phyloP scores from a whole-genome alignment of 306 rosid species.

The Parietaria judaica region DNA sequence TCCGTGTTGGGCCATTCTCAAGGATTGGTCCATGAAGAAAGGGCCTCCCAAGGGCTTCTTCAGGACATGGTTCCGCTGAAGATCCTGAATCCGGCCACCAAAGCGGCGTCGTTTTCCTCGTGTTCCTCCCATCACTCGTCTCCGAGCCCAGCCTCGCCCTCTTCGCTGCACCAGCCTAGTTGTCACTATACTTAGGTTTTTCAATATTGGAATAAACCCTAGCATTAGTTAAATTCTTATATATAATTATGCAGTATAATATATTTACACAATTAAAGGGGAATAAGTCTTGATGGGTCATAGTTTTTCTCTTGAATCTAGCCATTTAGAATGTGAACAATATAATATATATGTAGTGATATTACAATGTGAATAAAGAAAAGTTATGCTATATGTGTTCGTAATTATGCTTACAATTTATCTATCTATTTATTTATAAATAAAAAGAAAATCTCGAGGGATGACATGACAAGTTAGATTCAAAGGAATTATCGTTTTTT shows the following conservation, averaged over 20 bases:
- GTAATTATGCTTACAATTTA: too few relatives aligned
- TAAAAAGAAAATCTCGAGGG: too few relatives aligned
- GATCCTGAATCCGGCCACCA: conserved; percentile 58
- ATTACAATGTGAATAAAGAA: background rate
- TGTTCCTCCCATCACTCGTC: conserved; percentile 35
- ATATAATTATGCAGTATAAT: too few relatives aligned
- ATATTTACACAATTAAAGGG: background rate
- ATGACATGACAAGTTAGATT: too few relatives aligned
- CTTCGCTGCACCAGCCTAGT: conserved; percentile 36
- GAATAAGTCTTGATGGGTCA: background rate
- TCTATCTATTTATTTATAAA: too few relatives aligned
- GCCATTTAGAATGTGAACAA: background rate
- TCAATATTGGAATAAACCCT: conserved; percentile 28
- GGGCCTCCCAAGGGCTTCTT: conserved; percentile 65
- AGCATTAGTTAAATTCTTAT: conserved; percentile 17
- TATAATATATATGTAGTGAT: conserved; percentile 6
- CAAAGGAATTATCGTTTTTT: too few relatives aligned
- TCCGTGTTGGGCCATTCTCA: conserved; percentile 1
- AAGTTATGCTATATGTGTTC: background rate
- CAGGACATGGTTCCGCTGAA: conserved; percentile 79
- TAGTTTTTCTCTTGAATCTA: background rate
- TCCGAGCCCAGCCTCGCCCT: conserved; percentile 39
- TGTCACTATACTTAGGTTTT: conserved; percentile 23
- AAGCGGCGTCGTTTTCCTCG: conserved; percentile 30
- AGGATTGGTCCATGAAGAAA: conserved; percentile 23